These are phyloP conservation scores for Herpotrichia juniperi DNA, from an alignment of 2,329 filamentous ascomycete genomes.

Conservation along the genomic window DNA sequence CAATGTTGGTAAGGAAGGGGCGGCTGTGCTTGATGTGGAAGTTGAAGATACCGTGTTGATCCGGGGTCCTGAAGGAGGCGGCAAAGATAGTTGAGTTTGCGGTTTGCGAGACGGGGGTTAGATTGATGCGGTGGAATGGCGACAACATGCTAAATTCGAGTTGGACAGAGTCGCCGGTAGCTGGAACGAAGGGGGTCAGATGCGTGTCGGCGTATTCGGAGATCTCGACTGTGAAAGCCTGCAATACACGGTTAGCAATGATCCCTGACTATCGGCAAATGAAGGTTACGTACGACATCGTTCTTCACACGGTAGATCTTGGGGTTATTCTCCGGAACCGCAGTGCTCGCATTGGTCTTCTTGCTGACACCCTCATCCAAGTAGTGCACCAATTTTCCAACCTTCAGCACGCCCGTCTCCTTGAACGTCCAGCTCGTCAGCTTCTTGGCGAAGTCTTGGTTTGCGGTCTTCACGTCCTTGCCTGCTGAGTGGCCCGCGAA, in stretches of 20 bases:
- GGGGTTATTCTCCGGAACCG: conserved; percentile 69
- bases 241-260: conserved; percentile 25
- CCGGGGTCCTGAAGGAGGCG: conserved; percentile 79
- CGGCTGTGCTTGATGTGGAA: conserved; percentile 98
- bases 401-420: conserved; percentile 86
- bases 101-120: conserved; percentile 64
- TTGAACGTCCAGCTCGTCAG: conserved; percentile 96
- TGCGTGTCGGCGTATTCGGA: conserved; percentile 82
- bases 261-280: not conserved
- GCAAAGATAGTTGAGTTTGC: conserved; percentile 75
- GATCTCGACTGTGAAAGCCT: conserved; percentile 87
- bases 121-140: conserved; percentile 87
- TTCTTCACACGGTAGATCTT: conserved; percentile 95
- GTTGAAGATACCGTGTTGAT: conserved; percentile 99
- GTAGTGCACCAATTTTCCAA: conserved; percentile 83
- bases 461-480: conserved; percentile 70
- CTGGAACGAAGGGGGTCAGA: conserved; percentile 75
- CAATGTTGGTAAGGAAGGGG: conserved; percentile 84
- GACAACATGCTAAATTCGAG: conserved; percentile 99
- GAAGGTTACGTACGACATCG: conserved; percentile 75
- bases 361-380: conserved; percentile 61
- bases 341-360: conserved; percentile 43
- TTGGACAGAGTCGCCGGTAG: conserved; percentile 76
- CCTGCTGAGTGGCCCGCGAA: conserved; percentile 70
- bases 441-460: conserved; percentile 83